A percentile compares a stretch with the other conserved stretches of the same genome.
Conservation (phyloP, 306 rosid genomes). For the Medicago arabica region DNA sequence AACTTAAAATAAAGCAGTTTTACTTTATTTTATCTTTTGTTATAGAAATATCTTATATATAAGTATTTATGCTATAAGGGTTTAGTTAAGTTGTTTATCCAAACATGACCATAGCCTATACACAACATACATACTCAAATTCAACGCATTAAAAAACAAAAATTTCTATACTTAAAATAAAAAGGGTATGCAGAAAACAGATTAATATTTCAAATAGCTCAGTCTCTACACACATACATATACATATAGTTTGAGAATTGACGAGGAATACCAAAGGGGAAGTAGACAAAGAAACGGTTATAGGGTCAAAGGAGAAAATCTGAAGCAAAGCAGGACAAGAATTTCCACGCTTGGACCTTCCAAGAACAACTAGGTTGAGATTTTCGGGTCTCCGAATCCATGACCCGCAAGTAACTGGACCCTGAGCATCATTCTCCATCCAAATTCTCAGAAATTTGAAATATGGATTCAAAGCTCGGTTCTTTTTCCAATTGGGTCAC, state of each 20-base stretch:
- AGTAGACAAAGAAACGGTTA: conserved; percentile 65
- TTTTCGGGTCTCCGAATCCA: conserved; percentile 97
- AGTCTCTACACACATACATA: not conserved
- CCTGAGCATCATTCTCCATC: conserved; percentile 65
- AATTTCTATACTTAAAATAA: conserved; percentile 11
- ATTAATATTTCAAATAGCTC: not conserved
- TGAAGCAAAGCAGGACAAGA: conserved; percentile 69
- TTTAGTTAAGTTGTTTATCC: not conserved
- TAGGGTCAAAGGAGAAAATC: conserved; percentile 79
- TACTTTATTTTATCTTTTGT: not conserved
- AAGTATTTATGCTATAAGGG: not conserved
- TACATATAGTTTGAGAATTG: not conserved
- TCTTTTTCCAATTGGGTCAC: conserved; percentile 37
- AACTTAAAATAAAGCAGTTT: not conserved
- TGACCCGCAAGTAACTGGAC: conserved; percentile 78
- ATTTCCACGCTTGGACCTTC: conserved; percentile 63
- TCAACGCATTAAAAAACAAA: not conserved
- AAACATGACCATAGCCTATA: not conserved
- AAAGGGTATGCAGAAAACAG: conserved; percentile 19
- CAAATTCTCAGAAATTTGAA: conserved; percentile 13
- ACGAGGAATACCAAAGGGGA: conserved; percentile 70
- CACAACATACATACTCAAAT: not conserved
- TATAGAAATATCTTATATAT: not conserved
- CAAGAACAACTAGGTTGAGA: conserved; percentile 57
- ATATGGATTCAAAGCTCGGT: conserved; percentile 32